A percentile compares a stretch with the other conserved stretches of the same genome.
These are phyloP conservation scores for Populus euphratica DNA, from an alignment of 345 rosid genomes.

Conservation along the genomic window DNA sequence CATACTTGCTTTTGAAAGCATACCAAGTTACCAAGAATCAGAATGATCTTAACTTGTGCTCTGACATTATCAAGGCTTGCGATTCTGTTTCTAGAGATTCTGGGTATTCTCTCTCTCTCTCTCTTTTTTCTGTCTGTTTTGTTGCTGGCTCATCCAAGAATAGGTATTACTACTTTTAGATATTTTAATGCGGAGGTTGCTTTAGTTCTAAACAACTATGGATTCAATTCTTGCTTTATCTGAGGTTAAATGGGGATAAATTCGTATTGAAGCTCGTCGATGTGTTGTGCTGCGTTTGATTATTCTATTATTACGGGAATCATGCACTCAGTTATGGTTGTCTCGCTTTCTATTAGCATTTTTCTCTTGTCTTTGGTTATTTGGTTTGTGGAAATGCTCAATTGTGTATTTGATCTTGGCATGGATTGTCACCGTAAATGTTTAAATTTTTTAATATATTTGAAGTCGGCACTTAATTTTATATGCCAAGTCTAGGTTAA, in stretches of 20 bases:
- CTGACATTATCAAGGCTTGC: conserved; percentile 53
- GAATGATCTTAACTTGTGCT: conserved; percentile 51
- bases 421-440: background rate
- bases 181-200: too few relatives aligned
- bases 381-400: background rate
- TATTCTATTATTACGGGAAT: background rate
- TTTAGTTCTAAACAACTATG: background rate
- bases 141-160: background rate
- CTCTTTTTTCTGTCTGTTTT: background rate
- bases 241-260: background rate
- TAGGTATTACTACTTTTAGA: too few relatives aligned
- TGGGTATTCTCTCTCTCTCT: conserved; percentile 28
- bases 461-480: background rate
- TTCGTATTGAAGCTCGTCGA: background rate
- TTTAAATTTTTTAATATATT: background rate
- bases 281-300: background rate
- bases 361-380: too few relatives aligned
- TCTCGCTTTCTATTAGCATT: background rate
- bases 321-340: background rate
- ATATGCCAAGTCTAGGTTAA: too few relatives aligned
- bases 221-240: background rate
- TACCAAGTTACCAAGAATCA: conserved; percentile 43
- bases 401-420: background rate
- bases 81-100: conserved; percentile 58
- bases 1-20: conserved; percentile 53